phyloP scores from a whole-genome alignment of 495 filamentous ascomycete genomes.

The Durotheca rogersii region DNA sequence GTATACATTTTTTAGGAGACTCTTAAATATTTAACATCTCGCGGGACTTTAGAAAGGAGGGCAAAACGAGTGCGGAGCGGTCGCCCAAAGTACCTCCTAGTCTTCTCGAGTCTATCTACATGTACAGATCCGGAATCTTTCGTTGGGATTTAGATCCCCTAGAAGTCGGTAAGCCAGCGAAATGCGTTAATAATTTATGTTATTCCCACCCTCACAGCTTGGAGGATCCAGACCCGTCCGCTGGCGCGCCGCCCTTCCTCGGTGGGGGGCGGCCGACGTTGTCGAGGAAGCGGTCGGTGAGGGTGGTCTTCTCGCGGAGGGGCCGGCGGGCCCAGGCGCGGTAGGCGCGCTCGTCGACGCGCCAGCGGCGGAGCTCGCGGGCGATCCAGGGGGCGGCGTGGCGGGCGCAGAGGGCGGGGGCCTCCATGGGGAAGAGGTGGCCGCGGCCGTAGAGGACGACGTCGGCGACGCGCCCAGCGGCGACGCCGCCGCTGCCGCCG shows the following conservation, averaged over 20 bases:
- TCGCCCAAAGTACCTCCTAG: not conserved
- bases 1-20: no score
- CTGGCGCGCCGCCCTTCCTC: constrained; percentile 2
- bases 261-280: constrained; percentile 41
- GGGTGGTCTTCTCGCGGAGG: constrained; percentile 55
- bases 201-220: constrained; percentile 23
- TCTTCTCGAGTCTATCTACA: not conserved
- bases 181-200: not conserved
- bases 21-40: no score
- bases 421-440: constrained; percentile 85
- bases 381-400: constrained; percentile 63
- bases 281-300: constrained; percentile 59
- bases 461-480: constrained; percentile 66
- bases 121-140: not conserved
- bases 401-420: constrained; percentile 63
- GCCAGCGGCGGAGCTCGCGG: constrained; percentile 63
- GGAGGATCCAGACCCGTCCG: constrained; percentile 7
- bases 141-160: not conserved
- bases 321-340: constrained; percentile 52
- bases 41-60: no score
- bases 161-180: not conserved
- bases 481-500: constrained; percentile 67
- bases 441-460: constrained; percentile 67
- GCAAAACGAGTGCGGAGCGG: not conserved
- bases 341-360: constrained; percentile 61